These are phyloP conservation scores for Raphanus sativus DNA, from an alignment of 345 rosid species.

Conservation along the genomic window DNA sequence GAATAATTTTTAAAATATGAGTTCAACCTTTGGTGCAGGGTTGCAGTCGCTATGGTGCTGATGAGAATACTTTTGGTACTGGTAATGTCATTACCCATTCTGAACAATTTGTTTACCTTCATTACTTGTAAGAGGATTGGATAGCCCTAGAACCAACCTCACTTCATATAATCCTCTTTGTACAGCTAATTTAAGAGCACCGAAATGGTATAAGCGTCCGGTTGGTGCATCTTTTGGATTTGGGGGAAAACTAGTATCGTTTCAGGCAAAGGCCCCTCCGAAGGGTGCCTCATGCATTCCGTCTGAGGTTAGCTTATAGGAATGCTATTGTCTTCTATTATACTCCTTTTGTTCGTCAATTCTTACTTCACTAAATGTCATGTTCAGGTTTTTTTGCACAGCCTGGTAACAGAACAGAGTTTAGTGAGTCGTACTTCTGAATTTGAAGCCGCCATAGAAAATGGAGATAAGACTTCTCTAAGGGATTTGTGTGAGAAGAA, in stretches of 20 bases:
- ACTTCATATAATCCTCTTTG: conserved; percentile 5
- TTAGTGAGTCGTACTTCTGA: conserved; percentile 80
- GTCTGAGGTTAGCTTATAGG: conserved; percentile 62
- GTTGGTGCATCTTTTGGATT: conserved; percentile 95
- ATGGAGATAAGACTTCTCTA: conserved; percentile 71
- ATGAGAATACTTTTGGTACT: conserved; percentile 58
- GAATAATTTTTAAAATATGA: conserved; percentile 5
- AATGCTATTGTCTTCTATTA: conserved; percentile 10
- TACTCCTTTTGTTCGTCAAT: conserved; percentile 1
- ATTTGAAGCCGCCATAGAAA: conserved; percentile 84
- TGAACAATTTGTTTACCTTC: conserved; percentile 2
- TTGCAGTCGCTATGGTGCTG: conserved; percentile 61
- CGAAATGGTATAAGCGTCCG: conserved; percentile 96
- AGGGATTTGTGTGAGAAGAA: conserved; percentile 84
- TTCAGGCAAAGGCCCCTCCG: conserved; percentile 50
- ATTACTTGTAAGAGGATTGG: conserved; percentile 18
- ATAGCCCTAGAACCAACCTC: conserved; percentile 11
- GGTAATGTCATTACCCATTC: conserved; percentile 47
- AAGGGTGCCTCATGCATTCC: conserved; percentile 43
- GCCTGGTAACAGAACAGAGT: conserved; percentile 77
- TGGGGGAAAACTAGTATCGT: conserved; percentile 96
- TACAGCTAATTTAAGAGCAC: conserved; percentile 76
- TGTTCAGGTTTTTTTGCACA: conserved; percentile 72
- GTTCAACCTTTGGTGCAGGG: conserved; percentile 57
- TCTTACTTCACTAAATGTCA: conserved; percentile 16